Evolutionary conservation across 1,284 basidiomycete species (phyloP), one percentile per base, ranked within the genome.

Genomic region (Moniliella sp.): DNA sequence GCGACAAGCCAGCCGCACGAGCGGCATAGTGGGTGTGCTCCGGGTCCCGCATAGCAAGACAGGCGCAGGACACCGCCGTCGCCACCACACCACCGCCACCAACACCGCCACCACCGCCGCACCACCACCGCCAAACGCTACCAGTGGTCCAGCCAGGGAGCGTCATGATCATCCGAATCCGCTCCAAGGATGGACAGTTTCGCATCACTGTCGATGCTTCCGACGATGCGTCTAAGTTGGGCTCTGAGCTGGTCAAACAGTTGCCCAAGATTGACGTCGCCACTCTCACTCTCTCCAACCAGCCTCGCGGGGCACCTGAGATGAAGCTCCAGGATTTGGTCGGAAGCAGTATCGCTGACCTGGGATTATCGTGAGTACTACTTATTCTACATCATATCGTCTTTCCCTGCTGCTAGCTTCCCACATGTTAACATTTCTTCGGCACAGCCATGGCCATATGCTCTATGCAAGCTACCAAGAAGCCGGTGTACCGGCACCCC

Each of bases 121-220:
- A n/a, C n/a, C n/a, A n/a, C n/a, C n/a, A n/a, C n/a, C n/a, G n/a
- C n/a, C n/a, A n/a, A n/a, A n/a, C n/a, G n/a, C n/a, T n/a, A n/a
- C n/a, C n/a, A n/a, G n/a, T n/a, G n/a, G n/a, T n/a, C n/a, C n/a
- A n/a, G n/a, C n/a, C n/a, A n/a, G n/a, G n/a, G n/a, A n/a, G n/a
- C n/a, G n/a, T n/a, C n/a, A n/a, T n/a, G n/a, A n/a, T 94, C 28
- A 70, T 97, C 41, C 73, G 88, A 52, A 68, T 93, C 31, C 70
- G 88, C 59, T 84, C 82, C n/a, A 82, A 76, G 52, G 82, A 91
- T 51, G 91, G 88, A 29, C 91, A 83, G 61, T 81, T 84, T 64
- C 76, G 91, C 30, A 75, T 84, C 61, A 74, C 82, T 15, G 61
- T 93, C 13, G 63, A 73, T 16, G 72, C 78, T 5, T 68, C 65